These are phyloP conservation scores for Epithele typhae DNA, from an alignment of 768 basidiomycete genomes.

Conservation along the genomic window DNA sequence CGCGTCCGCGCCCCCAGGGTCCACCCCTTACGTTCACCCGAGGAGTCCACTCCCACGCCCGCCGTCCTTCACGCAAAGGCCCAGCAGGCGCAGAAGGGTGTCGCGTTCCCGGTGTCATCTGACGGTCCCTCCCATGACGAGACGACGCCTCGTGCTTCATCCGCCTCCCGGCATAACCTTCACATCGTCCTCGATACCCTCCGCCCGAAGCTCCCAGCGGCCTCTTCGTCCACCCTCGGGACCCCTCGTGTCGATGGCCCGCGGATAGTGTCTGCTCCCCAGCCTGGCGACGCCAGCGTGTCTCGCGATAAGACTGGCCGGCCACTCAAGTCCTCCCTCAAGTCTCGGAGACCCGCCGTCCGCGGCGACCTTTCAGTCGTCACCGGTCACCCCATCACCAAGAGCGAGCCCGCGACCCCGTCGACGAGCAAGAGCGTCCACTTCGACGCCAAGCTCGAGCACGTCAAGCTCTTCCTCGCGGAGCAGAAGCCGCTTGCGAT, in stretches of 20 bases:
- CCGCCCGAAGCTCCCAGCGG: neutral
- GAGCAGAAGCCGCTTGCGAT: conserved; percentile 96
- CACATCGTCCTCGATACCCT: conserved; percentile 6
- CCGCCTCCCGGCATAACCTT: neutral
- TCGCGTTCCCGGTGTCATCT: conserved; percentile 8
- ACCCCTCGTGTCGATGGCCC: conserved; percentile 2
- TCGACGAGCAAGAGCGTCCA: conserved; percentile 86
- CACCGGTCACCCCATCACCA: conserved; percentile 39
- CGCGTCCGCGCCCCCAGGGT: conserved; percentile 23
- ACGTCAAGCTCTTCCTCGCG: conserved; percentile 90
- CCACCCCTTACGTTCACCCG: conserved; percentile 31
- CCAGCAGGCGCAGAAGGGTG: conserved; percentile 1
- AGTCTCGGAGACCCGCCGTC: conserved; percentile 50
- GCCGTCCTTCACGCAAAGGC: conserved; percentile 24
- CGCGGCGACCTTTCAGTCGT: conserved; percentile 49
- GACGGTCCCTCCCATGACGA: conserved; percentile 10
- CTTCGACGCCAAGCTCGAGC: conserved; percentile 88
- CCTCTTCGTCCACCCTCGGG: neutral
- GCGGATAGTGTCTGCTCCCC: conserved; percentile 12
- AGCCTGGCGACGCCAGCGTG: conserved; percentile 35
- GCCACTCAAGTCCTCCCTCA: conserved; percentile 87
- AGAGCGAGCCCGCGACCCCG: conserved; percentile 83
- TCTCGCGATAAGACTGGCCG: conserved; percentile 94
- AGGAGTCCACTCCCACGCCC: conserved; percentile 42
- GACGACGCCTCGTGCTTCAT: conserved; percentile 14